Percentiles rank a stretch among this genome's conserved stretches.
Conservation (phyloP, 1,284 basidiomycete species). For the Cutaneotrichosporon curvatum region DNA sequence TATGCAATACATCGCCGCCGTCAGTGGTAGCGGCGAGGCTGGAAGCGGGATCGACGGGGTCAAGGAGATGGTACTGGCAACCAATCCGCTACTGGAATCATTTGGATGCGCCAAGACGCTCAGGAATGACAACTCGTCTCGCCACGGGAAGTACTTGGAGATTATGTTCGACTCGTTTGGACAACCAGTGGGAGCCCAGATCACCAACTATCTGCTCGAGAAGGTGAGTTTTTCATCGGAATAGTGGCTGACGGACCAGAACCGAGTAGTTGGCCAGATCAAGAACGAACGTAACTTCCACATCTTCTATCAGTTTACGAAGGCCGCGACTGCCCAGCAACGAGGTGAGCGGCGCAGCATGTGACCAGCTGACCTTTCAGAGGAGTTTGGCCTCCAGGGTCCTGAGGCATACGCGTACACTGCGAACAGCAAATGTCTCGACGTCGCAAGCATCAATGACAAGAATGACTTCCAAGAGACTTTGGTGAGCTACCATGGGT, state of each 20-base stretch:
- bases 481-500: constrained; percentile 53
- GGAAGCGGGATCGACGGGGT: constrained; percentile 72
- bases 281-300: constrained; percentile 97
- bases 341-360: constrained; percentile 56
- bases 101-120: constrained; percentile 99
- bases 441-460: constrained; percentile 89
- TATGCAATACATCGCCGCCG: constrained; percentile 99
- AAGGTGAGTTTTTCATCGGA: constrained; percentile 55
- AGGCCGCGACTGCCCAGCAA: constrained; percentile 81
- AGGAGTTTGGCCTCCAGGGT: constrained; percentile 92
- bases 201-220: constrained; percentile 97
- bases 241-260: constrained; percentile 42
- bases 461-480: constrained; percentile 80
- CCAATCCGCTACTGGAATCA: constrained; percentile 93
- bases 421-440: constrained; percentile 81
- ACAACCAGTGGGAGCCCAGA: constrained; percentile 93
- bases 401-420: constrained; percentile 95
- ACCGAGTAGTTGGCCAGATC: constrained; percentile 93
- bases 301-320: constrained; percentile 99
- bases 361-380: constrained; percentile 47
- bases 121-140: constrained; percentile 96
- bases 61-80: constrained; percentile 99
- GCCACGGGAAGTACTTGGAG: constrained; percentile 98
- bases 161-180: constrained; percentile 96
- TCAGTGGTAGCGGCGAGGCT: constrained; percentile 67